Conservation (phyloP, 2,329 filamentous ascomycete genomes). For the Diaporthe aspalathi region DNA sequence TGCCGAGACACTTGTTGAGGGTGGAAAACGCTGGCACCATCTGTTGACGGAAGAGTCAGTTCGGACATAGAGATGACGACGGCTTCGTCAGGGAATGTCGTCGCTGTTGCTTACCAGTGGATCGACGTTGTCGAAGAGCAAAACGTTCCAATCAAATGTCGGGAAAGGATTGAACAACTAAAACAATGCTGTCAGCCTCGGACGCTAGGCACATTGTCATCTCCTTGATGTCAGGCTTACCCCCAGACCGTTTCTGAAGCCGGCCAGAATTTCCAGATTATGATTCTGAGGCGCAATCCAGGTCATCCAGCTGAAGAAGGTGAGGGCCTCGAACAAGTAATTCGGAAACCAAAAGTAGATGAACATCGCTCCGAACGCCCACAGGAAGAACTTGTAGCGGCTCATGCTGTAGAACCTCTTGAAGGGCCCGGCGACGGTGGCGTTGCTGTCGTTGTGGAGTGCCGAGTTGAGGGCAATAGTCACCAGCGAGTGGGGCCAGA, state of each 20-base stretch:
- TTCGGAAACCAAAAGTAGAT: conserved; percentile 61
- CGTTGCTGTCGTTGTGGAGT: conserved; percentile 53
- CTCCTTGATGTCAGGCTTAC: not conserved
- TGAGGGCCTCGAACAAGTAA: conserved; percentile 59
- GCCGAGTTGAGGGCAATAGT: conserved; percentile 60
- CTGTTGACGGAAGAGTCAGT: not conserved
- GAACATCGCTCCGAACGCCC: conserved; percentile 59
- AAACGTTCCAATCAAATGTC: conserved; percentile 50
- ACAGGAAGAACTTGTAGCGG: conserved; percentile 58
- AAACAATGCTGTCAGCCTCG: not conserved
- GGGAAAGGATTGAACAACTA: conserved; percentile 48
- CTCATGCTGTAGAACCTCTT: conserved; percentile 56
- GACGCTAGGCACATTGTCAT: fast-evolving
- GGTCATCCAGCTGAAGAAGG: conserved; percentile 63
- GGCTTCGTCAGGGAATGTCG: fast-evolving
- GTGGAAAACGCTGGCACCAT: conserved; percentile 49
- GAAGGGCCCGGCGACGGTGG: not conserved
- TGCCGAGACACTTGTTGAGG: conserved; percentile 70
- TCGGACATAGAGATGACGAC: fast-evolving
- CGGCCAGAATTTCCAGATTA: conserved; percentile 47
- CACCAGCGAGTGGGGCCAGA: conserved; percentile 63
- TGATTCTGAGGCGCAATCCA: conserved; percentile 62
- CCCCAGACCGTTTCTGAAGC: conserved; percentile 50
- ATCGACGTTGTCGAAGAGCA: conserved; percentile 39
- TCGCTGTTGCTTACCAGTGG: conserved; percentile 61